Percentiles rank a stretch among this genome's conserved stretches.
Evolutionary conservation across 768 basidiomycete genomes (phyloP).

Genomic region (Kwoniella shandongensis): DNA sequence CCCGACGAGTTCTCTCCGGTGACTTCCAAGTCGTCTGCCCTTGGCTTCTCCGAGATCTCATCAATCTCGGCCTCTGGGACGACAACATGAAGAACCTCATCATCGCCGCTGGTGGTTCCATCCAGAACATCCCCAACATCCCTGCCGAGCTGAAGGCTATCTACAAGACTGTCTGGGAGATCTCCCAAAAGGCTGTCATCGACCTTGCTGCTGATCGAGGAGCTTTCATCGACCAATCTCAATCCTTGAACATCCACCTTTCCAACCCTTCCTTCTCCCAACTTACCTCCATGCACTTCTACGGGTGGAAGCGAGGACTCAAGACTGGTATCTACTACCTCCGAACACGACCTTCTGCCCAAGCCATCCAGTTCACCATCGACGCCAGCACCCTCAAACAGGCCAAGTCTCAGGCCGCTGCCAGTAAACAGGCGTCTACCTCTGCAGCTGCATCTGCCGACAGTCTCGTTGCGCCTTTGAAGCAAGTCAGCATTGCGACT

Average conservation of each 20-base stretch:
- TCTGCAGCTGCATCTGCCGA: slow-evolving; percentile 28
- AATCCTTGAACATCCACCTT: slow-evolving; percentile 90
- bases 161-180: slow-evolving; percentile 99
- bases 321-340: slow-evolving; percentile 98
- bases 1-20: slow-evolving; percentile 96
- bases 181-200: slow-evolving; percentile 95
- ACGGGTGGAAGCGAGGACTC: slow-evolving; percentile 99
- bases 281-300: slow-evolving; percentile 61
- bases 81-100: slow-evolving; percentile 99
- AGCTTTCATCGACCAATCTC: slow-evolving; percentile 93
- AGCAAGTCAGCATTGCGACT: slow-evolving; percentile 43
- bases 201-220: slow-evolving; percentile 99
- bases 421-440: slow-evolving; percentile 9
- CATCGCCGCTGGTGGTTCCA: slow-evolving; percentile 82
- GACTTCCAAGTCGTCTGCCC: slow-evolving; percentile 99
- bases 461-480: slow-evolving; percentile 34
- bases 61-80: slow-evolving; percentile 91
- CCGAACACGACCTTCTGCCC: slow-evolving; percentile 87
- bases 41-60: slow-evolving; percentile 97
- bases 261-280: slow-evolving; percentile 86
- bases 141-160: slow-evolving; percentile 91
- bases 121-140: slow-evolving; percentile 80
- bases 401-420: slow-evolving; percentile 41
- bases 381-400: slow-evolving; percentile 69
- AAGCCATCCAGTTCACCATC: slow-evolving; percentile 97